Conservation (phyloP, 139 green algal species). For the Pleodorina starrii region DNA sequence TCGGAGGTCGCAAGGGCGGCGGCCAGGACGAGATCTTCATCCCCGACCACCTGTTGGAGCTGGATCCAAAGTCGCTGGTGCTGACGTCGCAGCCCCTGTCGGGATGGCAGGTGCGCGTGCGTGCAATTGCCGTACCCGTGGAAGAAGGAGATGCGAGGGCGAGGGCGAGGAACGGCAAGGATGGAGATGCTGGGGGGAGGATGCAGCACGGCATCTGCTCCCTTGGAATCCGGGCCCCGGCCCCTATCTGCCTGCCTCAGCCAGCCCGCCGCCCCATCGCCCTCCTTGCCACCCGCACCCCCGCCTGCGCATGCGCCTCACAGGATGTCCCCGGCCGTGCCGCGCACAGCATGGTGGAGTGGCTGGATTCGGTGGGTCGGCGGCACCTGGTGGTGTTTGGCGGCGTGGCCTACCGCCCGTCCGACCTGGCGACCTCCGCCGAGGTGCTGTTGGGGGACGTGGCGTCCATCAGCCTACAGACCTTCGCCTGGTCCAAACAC, state of each 20-base stretch:
- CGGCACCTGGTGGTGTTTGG: slow-evolving; percentile 32
- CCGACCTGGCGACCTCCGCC: not conserved
- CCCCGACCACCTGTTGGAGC: not conserved
- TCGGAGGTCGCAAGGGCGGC: slow-evolving; percentile 12
- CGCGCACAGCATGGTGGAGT: slow-evolving; percentile 30
- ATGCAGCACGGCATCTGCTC: not conserved
- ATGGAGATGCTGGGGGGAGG: no score
- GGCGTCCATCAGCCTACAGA: slow-evolving; percentile 14
- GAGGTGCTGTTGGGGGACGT: not conserved
- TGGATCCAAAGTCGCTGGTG: not conserved
- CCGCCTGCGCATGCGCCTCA: not conserved
- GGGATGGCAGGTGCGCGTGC: slow-evolving; percentile 28
- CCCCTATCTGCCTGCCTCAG: not conserved
- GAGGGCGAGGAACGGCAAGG: no score
- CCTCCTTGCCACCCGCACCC: not conserved
- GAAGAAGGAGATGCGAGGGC: no score
- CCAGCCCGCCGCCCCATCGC: not conserved
- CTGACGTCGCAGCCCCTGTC: not conserved
- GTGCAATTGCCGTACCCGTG: no score
- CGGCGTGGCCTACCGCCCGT: not conserved
- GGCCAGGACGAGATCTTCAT: not conserved
- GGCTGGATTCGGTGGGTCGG: not conserved
- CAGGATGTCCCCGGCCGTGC: not conserved
- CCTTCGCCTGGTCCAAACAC: not conserved
- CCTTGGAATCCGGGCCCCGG: no score